Evolutionary conservation across 208 protist genomes (phyloP), one percentile per base, ranked within the genome.

Genomic region (Trypanosoma boissoni): DNA sequence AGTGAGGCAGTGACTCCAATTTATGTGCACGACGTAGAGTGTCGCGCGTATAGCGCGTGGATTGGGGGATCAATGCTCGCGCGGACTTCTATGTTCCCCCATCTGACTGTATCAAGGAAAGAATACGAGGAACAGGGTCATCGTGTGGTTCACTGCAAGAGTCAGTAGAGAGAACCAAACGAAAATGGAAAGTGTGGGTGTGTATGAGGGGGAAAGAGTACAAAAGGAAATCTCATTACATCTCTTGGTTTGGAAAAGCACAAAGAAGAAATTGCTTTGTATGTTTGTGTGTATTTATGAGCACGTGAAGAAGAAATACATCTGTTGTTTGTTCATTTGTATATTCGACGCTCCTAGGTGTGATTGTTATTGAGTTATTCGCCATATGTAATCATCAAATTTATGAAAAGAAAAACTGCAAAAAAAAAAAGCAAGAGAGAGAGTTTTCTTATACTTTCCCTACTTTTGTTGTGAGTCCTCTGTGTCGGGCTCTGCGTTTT

Each of bases 61-160:
- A 64, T 95, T 18, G 89, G 89, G 10, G 83, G 82, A 1, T 80
- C 76, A 14, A 95, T 95, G 73, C 76, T 95, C 1, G 69, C 89
- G n/a, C 72, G 78, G 23, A 93, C 75, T 16, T 77, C 86, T 24
- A 90, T 95, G 76, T 95, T 95, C 54, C 86, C 80, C 8, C 86
- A 95, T 46, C 49, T 95, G 29, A 76, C 82, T 6, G 76, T 95
- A 10, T 91, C 89, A 26, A 65, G 80, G 12, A 64, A 88, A 46
- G 89, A 92, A 57, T 95, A 95, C 59, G 86, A 91, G 54, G 89
- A 95, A 61, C 75, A 91, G 43, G 89, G 89, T 0, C 54, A 69
- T 42, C 83, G 81, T 39, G 84, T 92, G 7, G 79, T 92, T n/a
- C 89, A 95, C 63, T 92, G 85, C 80, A 95, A 95, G 65, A 86